Base-by-base conservation (phyloP, 139 green algal genomes). In the Haematococcus lacustris region DNA sequence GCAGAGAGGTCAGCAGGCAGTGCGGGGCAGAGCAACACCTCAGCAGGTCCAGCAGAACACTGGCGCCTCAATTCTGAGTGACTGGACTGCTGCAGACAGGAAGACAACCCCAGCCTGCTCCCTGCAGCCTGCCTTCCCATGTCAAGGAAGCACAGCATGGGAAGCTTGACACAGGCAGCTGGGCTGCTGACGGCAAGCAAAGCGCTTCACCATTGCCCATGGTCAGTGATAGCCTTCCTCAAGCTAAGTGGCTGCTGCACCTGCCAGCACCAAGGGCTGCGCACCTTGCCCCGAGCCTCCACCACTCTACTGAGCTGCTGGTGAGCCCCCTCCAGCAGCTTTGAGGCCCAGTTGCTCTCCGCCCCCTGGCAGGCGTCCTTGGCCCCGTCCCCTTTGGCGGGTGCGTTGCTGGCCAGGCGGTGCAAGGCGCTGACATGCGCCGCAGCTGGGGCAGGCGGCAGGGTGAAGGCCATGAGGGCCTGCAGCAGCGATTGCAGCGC, bases 291-390 rank as follows among this genome's bases (percentile, higher is more conserved):
- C 9, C 75, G 35, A 0, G 43, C 38, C 37, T 79, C 64, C 73
- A 80, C 70, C 26, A 61, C 47, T 41, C 71, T 40, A 0, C 3
- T 73, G 23, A 78, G 68, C 62, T 71, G 63, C 26, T 76, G 69
- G 38, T 76, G 71, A 7, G 57, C 69, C 2, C 40, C 68, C 39
- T 74, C 77, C 38, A 73, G 67, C 66, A 83, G 70, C 64, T 76
- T 68, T 26, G 28, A 3, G 39, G 9, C 53, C 79, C 76, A 83
- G 70, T 70, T 23, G n/a, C 13, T 5, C 57, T 64, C 5, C 13
- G 4, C 6, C 37, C 1, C 43, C 68, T 30, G 37, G 43, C 21
- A 17, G 7, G 6, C 30, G 39, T 7, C 53, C 53, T 40, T 7
- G 6, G 28, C 59, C 3, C 59, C 32, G 30, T 66, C 51, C 3